Evolutionary conservation across 2,329 filamentous ascomycete genomes (phyloP).

Genomic region (Pleomassaria siparia): DNA sequence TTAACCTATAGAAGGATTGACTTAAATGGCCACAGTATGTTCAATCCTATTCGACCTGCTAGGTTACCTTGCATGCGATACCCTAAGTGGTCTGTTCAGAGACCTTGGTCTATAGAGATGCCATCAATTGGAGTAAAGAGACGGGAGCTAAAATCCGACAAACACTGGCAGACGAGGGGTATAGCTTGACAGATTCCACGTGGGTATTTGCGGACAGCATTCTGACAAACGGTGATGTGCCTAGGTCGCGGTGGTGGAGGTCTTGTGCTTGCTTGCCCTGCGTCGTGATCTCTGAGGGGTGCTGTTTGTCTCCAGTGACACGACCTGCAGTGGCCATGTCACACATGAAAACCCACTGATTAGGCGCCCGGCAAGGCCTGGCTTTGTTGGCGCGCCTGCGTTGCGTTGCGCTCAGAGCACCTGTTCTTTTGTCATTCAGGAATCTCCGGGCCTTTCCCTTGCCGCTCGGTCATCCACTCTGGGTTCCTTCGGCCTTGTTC

Average conservation of each 20-base stretch:
- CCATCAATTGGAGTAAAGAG: too few relatives aligned
- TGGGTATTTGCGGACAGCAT: not conserved
- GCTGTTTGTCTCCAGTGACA: not conserved
- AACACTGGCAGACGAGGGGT: too few relatives aligned
- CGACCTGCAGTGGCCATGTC: not conserved
- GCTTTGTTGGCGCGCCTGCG: not conserved
- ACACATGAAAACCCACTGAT: not conserved
- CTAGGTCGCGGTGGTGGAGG: not conserved
- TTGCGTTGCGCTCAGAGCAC: not conserved
- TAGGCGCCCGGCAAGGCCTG: not conserved
- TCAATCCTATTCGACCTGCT: too few relatives aligned
- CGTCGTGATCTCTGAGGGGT: conserved; percentile 6
- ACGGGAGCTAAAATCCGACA: too few relatives aligned
- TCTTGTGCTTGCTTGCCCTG: conserved; percentile 1
- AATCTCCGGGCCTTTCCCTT: conserved; percentile 14
- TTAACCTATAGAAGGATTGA: too few relatives aligned
- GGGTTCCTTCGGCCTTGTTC: conserved; percentile 2
- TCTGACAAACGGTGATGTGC: not conserved
- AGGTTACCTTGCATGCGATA: too few relatives aligned
- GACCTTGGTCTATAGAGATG: too few relatives aligned
- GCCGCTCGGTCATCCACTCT: conserved; percentile 3
- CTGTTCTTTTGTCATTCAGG: conserved; percentile 6
- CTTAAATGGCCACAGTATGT: too few relatives aligned
- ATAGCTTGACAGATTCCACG: not conserved
- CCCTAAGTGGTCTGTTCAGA: too few relatives aligned